Evolutionary conservation across 768 basidiomycete genomes (phyloP), one percentile per base, ranked within the genome.

Genomic region (Clavaria fumosa): DNA sequence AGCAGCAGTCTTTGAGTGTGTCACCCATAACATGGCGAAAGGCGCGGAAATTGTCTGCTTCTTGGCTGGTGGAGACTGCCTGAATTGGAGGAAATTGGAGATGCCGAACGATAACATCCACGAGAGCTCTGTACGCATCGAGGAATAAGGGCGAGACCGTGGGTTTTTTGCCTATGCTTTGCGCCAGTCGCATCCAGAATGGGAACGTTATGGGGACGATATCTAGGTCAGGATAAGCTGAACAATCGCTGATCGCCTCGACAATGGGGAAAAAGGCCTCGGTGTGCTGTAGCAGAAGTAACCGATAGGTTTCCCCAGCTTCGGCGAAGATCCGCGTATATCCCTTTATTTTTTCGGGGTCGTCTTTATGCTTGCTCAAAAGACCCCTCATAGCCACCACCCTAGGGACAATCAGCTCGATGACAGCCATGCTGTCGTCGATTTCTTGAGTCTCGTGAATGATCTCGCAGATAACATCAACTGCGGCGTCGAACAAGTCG

Each of bases 1-100:
- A 72, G 57, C 95, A 99, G 53, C 95, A 97, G 53, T 99, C 95
- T 59, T 99, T 99, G 45, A 99, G 69, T 3, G 95, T 97, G 54
- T 99, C 91, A 26, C 95, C 95, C 85, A 99, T 97, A 43, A 90
- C 77, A 62, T 99, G 95, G 34, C 95, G 69, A 66, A 99, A 99
- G 3, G 76, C 71, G 15, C 95, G 73, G 68, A 97, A 99, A 49
- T 81, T 78, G 39, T 99, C 95, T 4, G 79, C 71, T 53, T 96
- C 95, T 58, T 91, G 85, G 12, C 77, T 74, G 14, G 69, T 66
- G 47, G 90, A 54, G 30, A 69, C 56, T 12, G 62, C 53, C 7
- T 70, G 49, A 44, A 96, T 88, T 4, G 71, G 48, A 12, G 95
- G 91, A 59, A 95, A 97, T 52, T 85, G 85, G 6, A 99, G 68